These are phyloP conservation scores for Amanita exitialis DNA, from an alignment of 768 basidiomycete genomes.

Conservation along the genomic window DNA sequence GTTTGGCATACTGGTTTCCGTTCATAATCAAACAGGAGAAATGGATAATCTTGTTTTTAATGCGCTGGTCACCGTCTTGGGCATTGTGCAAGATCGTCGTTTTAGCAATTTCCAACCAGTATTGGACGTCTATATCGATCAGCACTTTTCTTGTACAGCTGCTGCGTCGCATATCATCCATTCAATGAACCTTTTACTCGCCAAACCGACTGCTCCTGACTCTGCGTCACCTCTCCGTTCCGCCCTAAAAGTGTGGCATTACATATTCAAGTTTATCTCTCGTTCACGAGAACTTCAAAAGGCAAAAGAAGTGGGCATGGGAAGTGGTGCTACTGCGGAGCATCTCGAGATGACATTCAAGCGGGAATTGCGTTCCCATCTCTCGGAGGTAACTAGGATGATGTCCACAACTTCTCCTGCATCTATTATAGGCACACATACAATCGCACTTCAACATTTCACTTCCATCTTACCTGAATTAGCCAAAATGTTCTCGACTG, in stretches of 20 bases:
- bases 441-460: slow-evolving; percentile 88
- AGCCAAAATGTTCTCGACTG: slow-evolving; percentile 64
- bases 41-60: slow-evolving; percentile 86
- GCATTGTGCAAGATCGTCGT: slow-evolving; percentile 86
- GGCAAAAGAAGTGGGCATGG: slow-evolving; percentile 67
- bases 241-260: slow-evolving; percentile 94
- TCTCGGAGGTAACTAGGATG: slow-evolving; percentile 77
- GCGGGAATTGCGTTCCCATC: slow-evolving; percentile 67
- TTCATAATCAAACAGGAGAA: slow-evolving; percentile 62
- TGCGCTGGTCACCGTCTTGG: slow-evolving; percentile 82
- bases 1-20: slow-evolving; percentile 78
- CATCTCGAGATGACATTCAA: slow-evolving; percentile 82
- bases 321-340: slow-evolving; percentile 73
- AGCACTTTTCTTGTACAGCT: slow-evolving; percentile 73
- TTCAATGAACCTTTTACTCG: slow-evolving; percentile 78
- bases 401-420: slow-evolving; percentile 74
- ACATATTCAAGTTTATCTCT: slow-evolving; percentile 91
- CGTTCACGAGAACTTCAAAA: slow-evolving; percentile 87
- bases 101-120: slow-evolving; percentile 95
- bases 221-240: slow-evolving; percentile 74
- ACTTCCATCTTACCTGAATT: slow-evolving; percentile 86
- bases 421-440: slow-evolving; percentile 94
- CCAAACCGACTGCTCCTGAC: slow-evolving; percentile 60
- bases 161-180: slow-evolving; percentile 81
- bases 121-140: slow-evolving; percentile 86